These are phyloP conservation scores for Mortierella sp. DNA, from an alignment of 371 early-diverging fungal genomes.

Conservation along the genomic window DNA sequence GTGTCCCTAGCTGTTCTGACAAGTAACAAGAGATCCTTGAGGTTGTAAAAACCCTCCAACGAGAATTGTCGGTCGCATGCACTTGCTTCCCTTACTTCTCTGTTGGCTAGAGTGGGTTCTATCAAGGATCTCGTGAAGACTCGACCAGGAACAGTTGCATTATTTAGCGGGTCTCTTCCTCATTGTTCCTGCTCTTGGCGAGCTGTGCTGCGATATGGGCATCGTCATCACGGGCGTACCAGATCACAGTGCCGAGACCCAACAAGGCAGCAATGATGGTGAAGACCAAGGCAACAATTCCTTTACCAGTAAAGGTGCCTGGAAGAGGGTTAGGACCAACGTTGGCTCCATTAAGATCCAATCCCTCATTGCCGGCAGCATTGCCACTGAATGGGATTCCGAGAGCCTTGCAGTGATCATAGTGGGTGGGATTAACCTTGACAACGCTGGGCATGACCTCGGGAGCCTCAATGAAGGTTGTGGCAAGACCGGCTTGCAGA, in stretches of 20 bases:
- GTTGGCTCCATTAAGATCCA: conserved; percentile 64
- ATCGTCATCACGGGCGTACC: conserved; percentile 66
- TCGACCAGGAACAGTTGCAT: not conserved
- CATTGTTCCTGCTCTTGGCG: conserved; percentile 34
- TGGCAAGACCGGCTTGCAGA: conserved; percentile 68
- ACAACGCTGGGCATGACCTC: conserved; percentile 54
- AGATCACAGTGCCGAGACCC: conserved; percentile 76
- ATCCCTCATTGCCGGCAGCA: conserved; percentile 72
- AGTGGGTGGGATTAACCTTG: conserved; percentile 27
- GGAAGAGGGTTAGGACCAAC: conserved; percentile 63
- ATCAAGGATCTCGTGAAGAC: not conserved
- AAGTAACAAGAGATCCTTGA: not conserved
- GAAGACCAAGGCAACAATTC: conserved; percentile 74
- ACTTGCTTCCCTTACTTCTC: conserved; percentile 39
- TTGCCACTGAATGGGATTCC: conserved; percentile 71
- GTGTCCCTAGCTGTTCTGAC: not conserved
- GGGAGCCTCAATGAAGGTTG: conserved; percentile 76
- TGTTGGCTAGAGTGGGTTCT: not conserved
- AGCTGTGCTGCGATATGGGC: conserved; percentile 36
- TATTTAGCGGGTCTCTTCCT: conserved; percentile 40
- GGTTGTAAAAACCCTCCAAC: not conserved
- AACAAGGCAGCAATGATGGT: conserved; percentile 75
- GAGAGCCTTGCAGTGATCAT: conserved; percentile 62
- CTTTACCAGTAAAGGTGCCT: conserved; percentile 70
- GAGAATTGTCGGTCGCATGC: conserved; percentile 32